Evolutionary conservation across 1,139 yeast genomes (phyloP), one percentile per base, ranked within the genome.

Genomic region (Komagataea norvegica): DNA sequence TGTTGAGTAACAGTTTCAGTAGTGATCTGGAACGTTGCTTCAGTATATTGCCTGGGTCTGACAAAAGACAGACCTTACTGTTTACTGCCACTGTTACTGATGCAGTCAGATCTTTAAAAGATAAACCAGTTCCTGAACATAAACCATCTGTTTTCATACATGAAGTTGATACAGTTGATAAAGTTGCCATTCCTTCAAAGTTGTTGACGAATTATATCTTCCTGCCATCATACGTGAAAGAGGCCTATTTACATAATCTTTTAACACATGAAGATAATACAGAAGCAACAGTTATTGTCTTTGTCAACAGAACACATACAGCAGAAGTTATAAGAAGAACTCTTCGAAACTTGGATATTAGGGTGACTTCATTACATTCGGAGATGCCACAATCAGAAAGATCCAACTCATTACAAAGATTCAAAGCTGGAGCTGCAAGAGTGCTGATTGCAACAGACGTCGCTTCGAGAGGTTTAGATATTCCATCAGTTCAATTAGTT

Each of bases 11-110:
- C 40, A 83, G 94, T 41, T 88, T 91, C 62, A 82, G 91, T 3
- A 72, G 77, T 33, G 96, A 89, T 60, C 67, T 91, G 44, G 74
- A 74, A 38, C 67, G 77, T 30, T 87, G 96, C 53, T 74, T 91
- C 54, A 65, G 70, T 10, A 74, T 78, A 0, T 62, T 93, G 26
- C 96, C 98, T 0, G 62, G 74, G 1, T 67, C 93, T 3, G 72
- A 70, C 4, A 68, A 75, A 40, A 74, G 98, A 51, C 97, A 89
- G 59, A 91, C 96, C 0, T 65, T 89, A 34, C 63, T 91, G 33
- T 93, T 93, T 61, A 91, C 99, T 0, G 99, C 99, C 8, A 91
- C 99, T 0, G 84, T 91, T 9, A 91, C 97, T 0, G 96, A 88
- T 55, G 82, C 95, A 2, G 97, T 91, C 3, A 68, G 94, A 46